These are phyloP conservation scores for Erythrophleum ivorense DNA, from an alignment of 331 rosid genomes.

Conservation along the genomic window DNA sequence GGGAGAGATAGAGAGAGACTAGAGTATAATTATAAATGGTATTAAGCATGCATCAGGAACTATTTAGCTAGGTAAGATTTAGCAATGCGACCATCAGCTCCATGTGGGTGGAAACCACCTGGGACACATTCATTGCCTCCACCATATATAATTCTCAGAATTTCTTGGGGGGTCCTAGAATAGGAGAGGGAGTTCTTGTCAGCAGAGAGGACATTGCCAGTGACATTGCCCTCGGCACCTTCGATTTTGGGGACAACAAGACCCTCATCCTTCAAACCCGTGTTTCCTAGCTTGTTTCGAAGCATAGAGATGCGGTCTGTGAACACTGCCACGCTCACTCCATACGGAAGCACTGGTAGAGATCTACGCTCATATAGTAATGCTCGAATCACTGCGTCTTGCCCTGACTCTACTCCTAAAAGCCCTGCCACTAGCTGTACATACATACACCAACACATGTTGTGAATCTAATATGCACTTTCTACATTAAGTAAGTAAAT, in stretches of 20 bases:
- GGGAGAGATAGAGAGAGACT: no score
- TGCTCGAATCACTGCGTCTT: slow-evolving; percentile 58
- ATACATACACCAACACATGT: background rate
- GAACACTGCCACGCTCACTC: slow-evolving; percentile 54
- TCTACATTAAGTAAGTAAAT: no score
- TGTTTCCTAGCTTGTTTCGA: slow-evolving; percentile 46
- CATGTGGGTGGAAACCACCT: slow-evolving; percentile 59
- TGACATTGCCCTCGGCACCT: slow-evolving; percentile 51
- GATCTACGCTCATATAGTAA: slow-evolving; percentile 26
- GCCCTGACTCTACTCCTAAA: slow-evolving; percentile 64
- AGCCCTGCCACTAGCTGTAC: slow-evolving; percentile 61
- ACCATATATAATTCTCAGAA: slow-evolving; percentile 59
- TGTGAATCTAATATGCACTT: no score
- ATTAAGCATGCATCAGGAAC: background rate
- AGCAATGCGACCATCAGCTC: slow-evolving; percentile 60
- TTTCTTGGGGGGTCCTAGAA: slow-evolving; percentile 57
- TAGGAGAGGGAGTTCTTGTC: slow-evolving; percentile 50
- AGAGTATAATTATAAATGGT: no score
- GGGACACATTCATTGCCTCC: slow-evolving; percentile 48
- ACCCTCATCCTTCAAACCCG: slow-evolving; percentile 64
- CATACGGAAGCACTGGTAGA: slow-evolving; percentile 51
- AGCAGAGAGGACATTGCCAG: slow-evolving; percentile 49
- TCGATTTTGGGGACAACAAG: slow-evolving; percentile 33
- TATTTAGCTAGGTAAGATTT: slow-evolving; percentile 26
- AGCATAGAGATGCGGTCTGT: slow-evolving; percentile 53